phyloP scores from a whole-genome alignment of 768 basidiomycete species.

The Nidularia pulvinata region DNA sequence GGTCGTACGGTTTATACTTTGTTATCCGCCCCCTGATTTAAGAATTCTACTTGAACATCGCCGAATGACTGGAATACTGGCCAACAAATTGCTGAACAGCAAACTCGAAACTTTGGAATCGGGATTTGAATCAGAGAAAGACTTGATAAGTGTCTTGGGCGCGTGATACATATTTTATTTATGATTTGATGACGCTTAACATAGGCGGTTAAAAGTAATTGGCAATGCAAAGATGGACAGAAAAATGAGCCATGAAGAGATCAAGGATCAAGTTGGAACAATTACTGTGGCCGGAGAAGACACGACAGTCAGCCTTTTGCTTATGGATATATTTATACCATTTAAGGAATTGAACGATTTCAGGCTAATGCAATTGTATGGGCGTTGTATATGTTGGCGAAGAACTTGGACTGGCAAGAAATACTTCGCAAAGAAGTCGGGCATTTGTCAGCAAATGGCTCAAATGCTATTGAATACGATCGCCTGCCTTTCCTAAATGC shows the following conservation, averaged over 20 bases:
- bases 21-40: neutral
- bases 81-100: neutral
- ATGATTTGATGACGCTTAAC: too few relatives aligned
- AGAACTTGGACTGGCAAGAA: neutral
- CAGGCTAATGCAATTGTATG: neutral
- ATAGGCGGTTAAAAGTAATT: too few relatives aligned
- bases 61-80: neutral
- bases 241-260: neutral
- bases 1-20: neutral
- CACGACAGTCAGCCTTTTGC: neutral
- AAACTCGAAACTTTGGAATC: neutral
- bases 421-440: neutral
- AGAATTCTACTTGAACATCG: neutral
- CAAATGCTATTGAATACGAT: too few relatives aligned
- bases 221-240: neutral
- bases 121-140: neutral
- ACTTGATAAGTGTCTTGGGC: neutral
- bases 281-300: neutral
- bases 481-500: neutral
- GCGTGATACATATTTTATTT: neutral
- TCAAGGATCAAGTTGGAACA: neutral
- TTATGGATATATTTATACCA: neutral
- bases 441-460: neutral
- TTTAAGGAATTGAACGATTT: neutral
- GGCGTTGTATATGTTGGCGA: neutral